These are phyloP conservation scores for Penicillium antarcticum DNA, from an alignment of 495 filamentous ascomycete species.

Conservation along the genomic window DNA sequence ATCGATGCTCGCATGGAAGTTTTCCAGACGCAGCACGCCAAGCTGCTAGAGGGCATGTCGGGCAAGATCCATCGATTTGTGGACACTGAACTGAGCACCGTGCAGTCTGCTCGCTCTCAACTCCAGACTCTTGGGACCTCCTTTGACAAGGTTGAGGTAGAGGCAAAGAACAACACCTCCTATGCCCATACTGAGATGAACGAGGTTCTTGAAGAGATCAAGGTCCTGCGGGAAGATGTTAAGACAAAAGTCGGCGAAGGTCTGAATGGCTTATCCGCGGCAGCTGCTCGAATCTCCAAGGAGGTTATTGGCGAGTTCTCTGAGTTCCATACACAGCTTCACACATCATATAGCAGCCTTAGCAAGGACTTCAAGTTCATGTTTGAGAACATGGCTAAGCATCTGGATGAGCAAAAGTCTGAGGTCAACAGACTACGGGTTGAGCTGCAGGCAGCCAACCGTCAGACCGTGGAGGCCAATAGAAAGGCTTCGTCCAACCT, in stretches of 20 bases:
- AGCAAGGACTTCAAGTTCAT: conserved; percentile 84
- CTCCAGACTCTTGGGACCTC: conserved; percentile 61
- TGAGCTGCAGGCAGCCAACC: conserved; percentile 66
- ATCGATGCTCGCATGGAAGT: conserved; percentile 69
- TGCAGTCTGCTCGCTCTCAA: conserved; percentile 63
- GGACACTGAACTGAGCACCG: conserved; percentile 61
- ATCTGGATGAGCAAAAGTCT: conserved; percentile 70
- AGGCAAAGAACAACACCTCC: conserved; percentile 64
- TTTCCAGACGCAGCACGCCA: conserved; percentile 67
- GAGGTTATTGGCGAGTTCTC: conserved; percentile 87
- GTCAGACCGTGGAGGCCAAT: conserved; percentile 62
- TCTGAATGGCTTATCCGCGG: conserved; percentile 75
- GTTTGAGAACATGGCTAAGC: conserved; percentile 74
- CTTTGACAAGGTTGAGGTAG: conserved; percentile 62
- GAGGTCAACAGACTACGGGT: conserved; percentile 70
- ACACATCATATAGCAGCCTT: conserved; percentile 80
- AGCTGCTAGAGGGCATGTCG: conserved; percentile 63
- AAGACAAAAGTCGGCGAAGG: conserved; percentile 83
- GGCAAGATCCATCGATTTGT: conserved; percentile 71
- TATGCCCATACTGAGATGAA: conserved; percentile 86
- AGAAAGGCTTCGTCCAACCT: conserved; percentile 61
- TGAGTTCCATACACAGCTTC: conserved; percentile 78
- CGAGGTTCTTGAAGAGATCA: conserved; percentile 85
- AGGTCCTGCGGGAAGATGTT: conserved; percentile 78
- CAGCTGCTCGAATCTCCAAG: conserved; percentile 81